Percentiles rank a stretch among this genome's conserved stretches.
Conservation (phyloP, 1,284 basidiomycete species). For the Neotropicomus parvogracilis region DNA sequence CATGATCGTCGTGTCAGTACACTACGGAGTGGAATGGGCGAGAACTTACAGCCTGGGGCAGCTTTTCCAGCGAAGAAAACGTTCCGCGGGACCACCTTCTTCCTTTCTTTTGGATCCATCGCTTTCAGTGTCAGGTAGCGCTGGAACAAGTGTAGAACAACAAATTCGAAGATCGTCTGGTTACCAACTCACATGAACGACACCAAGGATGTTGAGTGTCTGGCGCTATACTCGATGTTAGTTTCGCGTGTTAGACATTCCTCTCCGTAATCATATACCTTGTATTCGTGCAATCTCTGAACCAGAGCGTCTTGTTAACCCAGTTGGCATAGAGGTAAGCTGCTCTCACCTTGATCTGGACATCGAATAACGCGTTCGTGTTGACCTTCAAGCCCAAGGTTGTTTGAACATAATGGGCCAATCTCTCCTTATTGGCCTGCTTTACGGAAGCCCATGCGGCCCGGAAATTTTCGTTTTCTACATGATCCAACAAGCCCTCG, state of each 20-base stretch:
- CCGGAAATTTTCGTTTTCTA: constrained; percentile 72
- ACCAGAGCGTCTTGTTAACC: background rate
- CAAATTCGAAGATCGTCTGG: background rate
- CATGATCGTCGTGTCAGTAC: constrained; percentile 6
- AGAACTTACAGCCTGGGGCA: constrained; percentile 68
- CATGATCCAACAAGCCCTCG: constrained; percentile 61
- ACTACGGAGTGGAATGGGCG: background rate
- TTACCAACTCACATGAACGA: constrained; percentile 64
- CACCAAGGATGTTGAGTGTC: constrained; percentile 80
- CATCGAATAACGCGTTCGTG: constrained; percentile 83
- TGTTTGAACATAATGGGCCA: constrained; percentile 73
- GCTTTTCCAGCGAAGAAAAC: constrained; percentile 91
- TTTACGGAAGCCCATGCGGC: constrained; percentile 81
- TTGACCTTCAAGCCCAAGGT: constrained; percentile 75
- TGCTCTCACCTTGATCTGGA: constrained; percentile 77
- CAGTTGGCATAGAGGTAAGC: background rate
- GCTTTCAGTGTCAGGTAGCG: constrained; percentile 81
- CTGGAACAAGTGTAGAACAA: constrained; percentile 34
- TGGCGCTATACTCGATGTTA: constrained; percentile 53
- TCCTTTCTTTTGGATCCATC: constrained; percentile 72
- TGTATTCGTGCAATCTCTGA: constrained; percentile 83
- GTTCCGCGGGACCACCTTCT: constrained; percentile 76
- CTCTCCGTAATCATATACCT: constrained; percentile 41
- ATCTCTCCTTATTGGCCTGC: constrained; percentile 80
- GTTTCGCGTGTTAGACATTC: background rate